Conservation (phyloP, 2,329 filamentous ascomycete genomes). For the Phyllosticta ampelicida region DNA sequence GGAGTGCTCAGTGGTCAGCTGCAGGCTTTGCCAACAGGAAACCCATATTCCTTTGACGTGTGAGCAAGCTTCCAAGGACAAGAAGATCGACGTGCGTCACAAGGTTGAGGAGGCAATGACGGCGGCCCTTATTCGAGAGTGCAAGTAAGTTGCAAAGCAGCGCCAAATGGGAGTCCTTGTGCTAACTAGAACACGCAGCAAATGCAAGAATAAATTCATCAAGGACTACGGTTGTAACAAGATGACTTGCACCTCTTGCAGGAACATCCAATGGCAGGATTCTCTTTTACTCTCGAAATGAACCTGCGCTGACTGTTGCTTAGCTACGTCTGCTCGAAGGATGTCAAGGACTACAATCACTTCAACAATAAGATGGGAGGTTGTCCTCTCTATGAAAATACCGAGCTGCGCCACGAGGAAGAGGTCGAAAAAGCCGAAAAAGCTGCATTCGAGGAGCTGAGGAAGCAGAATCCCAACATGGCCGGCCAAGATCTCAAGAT, state of each 20-base stretch:
- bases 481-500: conserved; percentile 48
- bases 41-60: conserved; percentile 66
- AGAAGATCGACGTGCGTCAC: conserved; percentile 51
- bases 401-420: conserved; percentile 47
- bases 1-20: conserved; percentile 47
- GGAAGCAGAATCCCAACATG: conserved; percentile 51
- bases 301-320: conserved; percentile 26
- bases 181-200: conserved; percentile 18
- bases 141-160: conserved; percentile 40
- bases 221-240: conserved; percentile 77
- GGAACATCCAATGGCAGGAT: conserved; percentile 43
- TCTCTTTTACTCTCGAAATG: not conserved
- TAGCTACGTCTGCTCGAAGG: conserved; percentile 62
- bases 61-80: conserved; percentile 51
- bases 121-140: conserved; percentile 62
- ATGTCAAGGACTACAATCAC: conserved; percentile 54
- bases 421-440: conserved; percentile 55
- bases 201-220: conserved; percentile 62
- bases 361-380: conserved; percentile 48
- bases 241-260: conserved; percentile 58
- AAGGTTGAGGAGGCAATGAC: conserved; percentile 78
- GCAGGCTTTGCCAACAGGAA: conserved; percentile 50
- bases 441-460: conserved; percentile 44
- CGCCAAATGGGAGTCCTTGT: not conserved
- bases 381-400: conserved; percentile 58